Conservation (phyloP, 2,329 filamentous ascomycete genomes). For the Clonostachys byssicola region DNA sequence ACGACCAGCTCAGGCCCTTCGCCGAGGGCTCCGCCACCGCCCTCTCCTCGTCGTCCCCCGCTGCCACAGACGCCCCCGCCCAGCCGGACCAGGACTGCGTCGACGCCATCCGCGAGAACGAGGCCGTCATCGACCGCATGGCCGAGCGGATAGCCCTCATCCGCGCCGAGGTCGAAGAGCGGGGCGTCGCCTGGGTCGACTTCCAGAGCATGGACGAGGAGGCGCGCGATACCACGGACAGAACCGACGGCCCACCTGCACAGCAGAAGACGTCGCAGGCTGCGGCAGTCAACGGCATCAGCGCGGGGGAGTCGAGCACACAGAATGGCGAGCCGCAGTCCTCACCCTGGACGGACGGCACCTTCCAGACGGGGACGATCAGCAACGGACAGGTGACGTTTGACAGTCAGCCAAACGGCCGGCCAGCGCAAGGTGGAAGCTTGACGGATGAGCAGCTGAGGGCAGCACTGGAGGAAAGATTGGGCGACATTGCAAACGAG, state of each 20-base stretch:
- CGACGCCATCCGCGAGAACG: conserved; percentile 71
- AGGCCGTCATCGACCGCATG: conserved; percentile 64
- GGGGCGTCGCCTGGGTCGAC: conserved; percentile 53
- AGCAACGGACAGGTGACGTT: conserved; percentile 43
- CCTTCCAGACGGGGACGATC: conserved; percentile 57
- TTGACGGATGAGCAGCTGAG: conserved; percentile 57
- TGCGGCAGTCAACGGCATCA: conserved; percentile 3
- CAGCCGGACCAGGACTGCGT: conserved; percentile 63
- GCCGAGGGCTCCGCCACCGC: conserved; percentile 44
- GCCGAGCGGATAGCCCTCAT: conserved; percentile 60
- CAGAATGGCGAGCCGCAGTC: conserved; percentile 13
- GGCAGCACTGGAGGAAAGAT: conserved; percentile 47
- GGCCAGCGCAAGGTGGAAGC: conserved; percentile 31
- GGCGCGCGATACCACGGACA: conserved; percentile 18
- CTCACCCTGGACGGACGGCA: conserved; percentile 57
- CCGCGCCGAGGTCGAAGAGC: conserved; percentile 56
- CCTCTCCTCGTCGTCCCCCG: conserved; percentile 8
- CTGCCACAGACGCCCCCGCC: conserved; percentile 2
- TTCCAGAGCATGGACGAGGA: conserved; percentile 48
- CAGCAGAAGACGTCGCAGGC: not conserved
- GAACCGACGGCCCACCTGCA: conserved; percentile 2
- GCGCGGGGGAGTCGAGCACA: conserved; percentile 6
- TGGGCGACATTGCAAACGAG: conserved; percentile 38
- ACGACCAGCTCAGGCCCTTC: conserved; percentile 67
- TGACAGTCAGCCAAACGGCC: conserved; percentile 19